Percentiles rank a stretch among this genome's conserved stretches.
Conservation (phyloP, 1,284 basidiomycete species). For the Phellinidium pouzarii region DNA sequence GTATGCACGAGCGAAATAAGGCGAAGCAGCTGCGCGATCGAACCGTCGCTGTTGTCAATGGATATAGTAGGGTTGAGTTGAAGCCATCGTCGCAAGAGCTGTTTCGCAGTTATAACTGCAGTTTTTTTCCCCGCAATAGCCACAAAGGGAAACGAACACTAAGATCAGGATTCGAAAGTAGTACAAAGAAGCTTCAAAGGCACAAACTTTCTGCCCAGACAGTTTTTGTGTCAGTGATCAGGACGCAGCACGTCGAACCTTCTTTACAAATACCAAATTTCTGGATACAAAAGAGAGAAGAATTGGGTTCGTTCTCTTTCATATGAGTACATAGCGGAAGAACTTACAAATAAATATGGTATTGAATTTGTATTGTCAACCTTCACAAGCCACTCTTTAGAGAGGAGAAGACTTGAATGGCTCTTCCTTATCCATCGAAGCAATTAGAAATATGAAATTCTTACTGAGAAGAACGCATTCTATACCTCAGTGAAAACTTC, state of each 20-base stretch:
- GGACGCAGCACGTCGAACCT: slow-evolving; percentile 49
- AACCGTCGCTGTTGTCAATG: slow-evolving; percentile 35
- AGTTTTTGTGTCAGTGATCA: slow-evolving; percentile 66
- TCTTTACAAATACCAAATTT: slow-evolving; percentile 31
- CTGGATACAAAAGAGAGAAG: slow-evolving; percentile 3
- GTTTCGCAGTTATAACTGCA: slow-evolving; percentile 55
- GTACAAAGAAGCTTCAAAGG: no score
- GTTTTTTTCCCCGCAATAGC: no score
- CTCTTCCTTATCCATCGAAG: slow-evolving; percentile 35
- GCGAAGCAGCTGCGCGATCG: slow-evolving; percentile 47
- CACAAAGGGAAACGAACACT: no score
- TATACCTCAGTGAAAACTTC: slow-evolving; percentile 54
- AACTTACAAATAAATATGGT: slow-evolving; percentile 64
- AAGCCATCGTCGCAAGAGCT: slow-evolving; percentile 62
- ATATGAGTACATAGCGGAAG: slow-evolving; percentile 34
- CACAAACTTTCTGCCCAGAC: slow-evolving; percentile 70
- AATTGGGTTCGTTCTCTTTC: neutral
- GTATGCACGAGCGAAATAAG: slow-evolving; percentile 50
- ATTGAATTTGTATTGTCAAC: slow-evolving; percentile 49
- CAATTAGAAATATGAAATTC: neutral
- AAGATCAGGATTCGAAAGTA: neutral
- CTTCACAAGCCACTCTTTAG: slow-evolving; percentile 68
- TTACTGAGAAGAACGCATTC: neutral
- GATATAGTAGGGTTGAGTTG: slow-evolving; percentile 37
- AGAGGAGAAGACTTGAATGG: slow-evolving; percentile 45